Evolutionary conservation across 2,329 filamentous ascomycete species (phyloP), one percentile per base, ranked within the genome.

Genomic region (Periconia sp.): DNA sequence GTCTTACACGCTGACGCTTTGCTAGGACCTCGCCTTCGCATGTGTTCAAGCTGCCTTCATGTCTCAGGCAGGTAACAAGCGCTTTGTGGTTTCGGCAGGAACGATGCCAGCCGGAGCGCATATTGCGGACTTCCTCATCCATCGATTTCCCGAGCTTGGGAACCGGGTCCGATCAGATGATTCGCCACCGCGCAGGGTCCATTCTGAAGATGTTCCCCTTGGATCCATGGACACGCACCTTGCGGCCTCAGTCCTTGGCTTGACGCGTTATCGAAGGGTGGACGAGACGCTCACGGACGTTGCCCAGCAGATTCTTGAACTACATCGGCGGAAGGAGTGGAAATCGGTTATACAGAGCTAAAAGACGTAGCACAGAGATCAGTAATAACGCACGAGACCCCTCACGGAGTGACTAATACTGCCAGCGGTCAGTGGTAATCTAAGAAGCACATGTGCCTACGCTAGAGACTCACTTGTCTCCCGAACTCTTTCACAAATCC

Each of bases 11-110:
- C 58, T 59, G 43, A 60, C 33, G 18, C n/a, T 26, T 18, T 35
- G 10, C 8, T 23, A 66, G 62, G 62, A 65, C 31, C 48, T 66
- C 28, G 61, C 59, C 4, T 41, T 51, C 35, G 61, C 61, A 16
- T 48, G 39, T 38, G 48, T 66, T 15, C 54, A 59, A 36, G 57
- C 61, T 15, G 50, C 50, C 2, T 53, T 60, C 17, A 44, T 46
- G 9, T 46, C 52, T n/a, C 38, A 56, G 24, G 59, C 59, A n/a
- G 48, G 56, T 9, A 59, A 57, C 39, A 56, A 52, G 32, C 56
- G 56, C 9, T 61, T 65, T 30, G 32, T 59, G 19, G 37, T 65
- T n/a, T 57, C 56, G 12, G 55, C 59, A 5, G 61, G 59, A 10
- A 32, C 29, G 7, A 61, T 64, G 54, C 57, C 50, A 4, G 49